Percentiles rank a stretch among this genome's conserved stretches.
Evolutionary conservation across 192 early-diverging fungal species (phyloP).

Genomic region (Gamsiella multidivaricata): DNA sequence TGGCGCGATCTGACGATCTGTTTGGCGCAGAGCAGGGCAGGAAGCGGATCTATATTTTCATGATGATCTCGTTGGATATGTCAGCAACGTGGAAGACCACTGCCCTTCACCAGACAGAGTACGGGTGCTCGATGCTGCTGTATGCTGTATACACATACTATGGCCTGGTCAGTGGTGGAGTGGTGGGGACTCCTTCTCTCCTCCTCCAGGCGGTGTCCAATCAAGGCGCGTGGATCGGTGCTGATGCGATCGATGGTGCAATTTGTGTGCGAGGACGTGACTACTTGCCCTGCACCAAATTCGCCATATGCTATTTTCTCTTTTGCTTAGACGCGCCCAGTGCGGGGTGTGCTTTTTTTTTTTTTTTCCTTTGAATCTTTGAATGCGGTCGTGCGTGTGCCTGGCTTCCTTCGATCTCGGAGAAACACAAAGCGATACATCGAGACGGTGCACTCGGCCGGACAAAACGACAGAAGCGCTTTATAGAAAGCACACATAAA

Average conservation of each 20-base stretch:
- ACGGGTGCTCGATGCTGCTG: no score
- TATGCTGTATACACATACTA: no score
- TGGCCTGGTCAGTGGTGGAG: not conserved
- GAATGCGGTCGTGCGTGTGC: not conserved
- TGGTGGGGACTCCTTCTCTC: no score
- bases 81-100: no score
- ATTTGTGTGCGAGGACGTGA: conserved; percentile 18
- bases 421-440: no score
- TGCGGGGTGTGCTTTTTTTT: not conserved
- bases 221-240: conserved; percentile 31
- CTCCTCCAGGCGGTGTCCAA: conserved; percentile 5
- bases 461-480: not conserved
- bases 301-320: no score
- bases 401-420: conserved; percentile 14
- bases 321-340: no score
- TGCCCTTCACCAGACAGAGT: no score
- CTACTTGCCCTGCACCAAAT: conserved; percentile 5
- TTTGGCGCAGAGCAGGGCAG: not conserved
- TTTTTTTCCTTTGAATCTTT: no score
- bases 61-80: not conserved
- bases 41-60: not conserved
- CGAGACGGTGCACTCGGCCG: no score
- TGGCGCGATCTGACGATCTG: conserved; percentile 42
- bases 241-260: conserved; percentile 39
- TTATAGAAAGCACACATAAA: conserved; percentile 7